Base-by-base conservation (phyloP, 176 grass and related monocot genomes). In the Oryza meyeriana region DNA sequence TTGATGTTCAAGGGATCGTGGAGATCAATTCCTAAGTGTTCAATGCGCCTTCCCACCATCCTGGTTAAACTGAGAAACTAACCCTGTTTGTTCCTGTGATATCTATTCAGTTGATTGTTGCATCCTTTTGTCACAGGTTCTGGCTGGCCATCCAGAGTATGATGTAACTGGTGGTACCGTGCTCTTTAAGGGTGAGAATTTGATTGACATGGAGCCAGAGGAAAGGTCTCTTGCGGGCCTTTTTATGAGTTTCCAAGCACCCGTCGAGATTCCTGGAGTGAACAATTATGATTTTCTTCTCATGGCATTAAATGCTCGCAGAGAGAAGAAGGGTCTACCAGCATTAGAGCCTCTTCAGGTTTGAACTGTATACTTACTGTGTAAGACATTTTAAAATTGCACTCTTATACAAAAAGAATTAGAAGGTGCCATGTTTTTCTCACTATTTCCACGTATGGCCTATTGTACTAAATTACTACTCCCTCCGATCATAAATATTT, bases 201-300 rank as follows among this genome's bases (percentile, higher is more conserved):
- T 99, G 75, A 36, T 95, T 75, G 93, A 93, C 35, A 99, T 93
- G 88, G 93, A 95, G 45, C 93, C 96, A 74, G 96, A 93, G 77
- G 96, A 95, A 78, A 95, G 93, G 88, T 95, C 96, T 81, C 87
- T 93, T 81, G 93, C 89, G 16, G 96, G 96, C 33, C 81, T 99
- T 83, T 98, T 95, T 48, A 89, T 98, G 93, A 95, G 93, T 79
- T 95, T 98, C 42, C 96, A 99, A 82, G 82, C 85, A 8, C 96
- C 96, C 63, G 89, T 95, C 26, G 96, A 98, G 68, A 95, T 99
- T 88, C 93, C 93, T 69, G 93, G 91, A 57, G 89, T 99, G 71
- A 94, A 93, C 90, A 99, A 99, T 85, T 95, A 87, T 47, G 91
- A 99, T 79, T 99, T 95, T 88, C 85, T 99, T 55, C 93, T 82